Conservation (phyloP, 768 basidiomycete species). For the Lyophyllum shimeji region DNA sequence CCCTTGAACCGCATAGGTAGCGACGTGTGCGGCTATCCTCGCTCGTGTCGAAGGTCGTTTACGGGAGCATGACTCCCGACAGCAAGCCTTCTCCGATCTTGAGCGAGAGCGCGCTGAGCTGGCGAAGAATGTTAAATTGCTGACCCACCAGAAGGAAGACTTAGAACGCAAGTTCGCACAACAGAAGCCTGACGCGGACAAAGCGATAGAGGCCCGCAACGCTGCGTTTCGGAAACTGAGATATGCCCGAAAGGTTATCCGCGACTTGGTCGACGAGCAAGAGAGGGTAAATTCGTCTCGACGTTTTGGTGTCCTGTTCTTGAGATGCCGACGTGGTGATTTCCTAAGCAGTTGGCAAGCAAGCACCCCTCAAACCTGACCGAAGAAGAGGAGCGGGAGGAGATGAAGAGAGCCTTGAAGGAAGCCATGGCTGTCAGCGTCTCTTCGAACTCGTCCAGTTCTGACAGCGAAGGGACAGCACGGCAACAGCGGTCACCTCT, state of each 20-base stretch:
- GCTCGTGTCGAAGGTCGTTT: conserved; percentile 17
- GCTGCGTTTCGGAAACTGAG: conserved; percentile 31
- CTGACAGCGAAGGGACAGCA: conserved; percentile 24
- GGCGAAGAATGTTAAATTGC: conserved; percentile 22
- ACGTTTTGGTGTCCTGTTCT: background rate
- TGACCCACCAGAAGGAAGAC: conserved; percentile 32
- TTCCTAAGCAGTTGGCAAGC: conserved; percentile 8
- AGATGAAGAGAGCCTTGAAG: conserved; percentile 23
- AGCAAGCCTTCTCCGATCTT: conserved; percentile 34
- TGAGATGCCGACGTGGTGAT: conserved; percentile 6
- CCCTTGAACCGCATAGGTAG: conserved; percentile 10
- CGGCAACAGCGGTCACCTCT: background rate
- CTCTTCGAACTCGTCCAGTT: conserved; percentile 8
- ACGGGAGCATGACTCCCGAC: conserved; percentile 11
- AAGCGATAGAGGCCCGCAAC: conserved; percentile 31
- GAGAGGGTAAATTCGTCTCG: conserved; percentile 26
- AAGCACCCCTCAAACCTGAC: background rate
- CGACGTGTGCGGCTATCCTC: conserved; percentile 5
- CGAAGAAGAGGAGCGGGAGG: conserved; percentile 15
- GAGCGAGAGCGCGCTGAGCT: conserved; percentile 30
- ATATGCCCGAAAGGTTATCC: conserved; percentile 39
- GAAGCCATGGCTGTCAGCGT: conserved; percentile 18
- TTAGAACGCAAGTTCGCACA: conserved; percentile 27
- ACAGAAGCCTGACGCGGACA: conserved; percentile 28
- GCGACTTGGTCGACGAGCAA: conserved; percentile 40